Evolutionary conservation across 208 protist species (phyloP).

Genomic region (Leishmania martiniquensis): DNA sequence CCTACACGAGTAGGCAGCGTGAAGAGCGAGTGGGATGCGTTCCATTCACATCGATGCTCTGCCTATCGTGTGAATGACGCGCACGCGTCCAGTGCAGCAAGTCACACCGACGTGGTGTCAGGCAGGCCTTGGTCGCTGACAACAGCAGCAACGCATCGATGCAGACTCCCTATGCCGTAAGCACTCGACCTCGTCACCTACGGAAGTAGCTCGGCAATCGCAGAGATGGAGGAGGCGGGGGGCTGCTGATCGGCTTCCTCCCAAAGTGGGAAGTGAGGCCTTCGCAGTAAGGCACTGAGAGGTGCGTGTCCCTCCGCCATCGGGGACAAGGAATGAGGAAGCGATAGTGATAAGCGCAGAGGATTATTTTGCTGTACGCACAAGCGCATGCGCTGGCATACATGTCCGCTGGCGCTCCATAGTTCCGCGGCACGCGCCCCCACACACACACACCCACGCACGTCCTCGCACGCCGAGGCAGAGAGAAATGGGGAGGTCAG

Average conservation of each 20-base stretch:
- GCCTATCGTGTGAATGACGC: not conserved
- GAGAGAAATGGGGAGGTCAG: not conserved
- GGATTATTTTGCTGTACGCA: not conserved
- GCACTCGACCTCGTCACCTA: not conserved
- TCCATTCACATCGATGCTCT: not conserved
- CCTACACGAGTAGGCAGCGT: not conserved
- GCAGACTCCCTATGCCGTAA: not conserved
- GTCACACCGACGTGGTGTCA: not conserved
- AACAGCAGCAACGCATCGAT: not conserved
- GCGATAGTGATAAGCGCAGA: not conserved
- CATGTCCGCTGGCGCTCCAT: not conserved
- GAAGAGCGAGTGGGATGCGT: not conserved
- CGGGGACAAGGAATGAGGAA: not conserved
- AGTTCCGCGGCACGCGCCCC: not conserved
- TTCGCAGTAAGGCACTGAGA: not conserved
- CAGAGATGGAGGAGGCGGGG: not conserved
- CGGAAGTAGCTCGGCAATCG: not conserved
- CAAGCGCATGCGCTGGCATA: not conserved
- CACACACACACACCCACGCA: not conserved
- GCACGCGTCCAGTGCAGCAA: not conserved
- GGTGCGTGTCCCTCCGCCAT: not conserved
- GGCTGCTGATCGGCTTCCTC: not conserved
- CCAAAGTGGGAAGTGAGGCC: not conserved
- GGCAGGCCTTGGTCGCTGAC: not conserved
- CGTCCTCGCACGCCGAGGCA: not conserved